phyloP scores from a whole-genome alignment of 352 stramenopile genomes.

The Globisporangium spiculum region DNA sequence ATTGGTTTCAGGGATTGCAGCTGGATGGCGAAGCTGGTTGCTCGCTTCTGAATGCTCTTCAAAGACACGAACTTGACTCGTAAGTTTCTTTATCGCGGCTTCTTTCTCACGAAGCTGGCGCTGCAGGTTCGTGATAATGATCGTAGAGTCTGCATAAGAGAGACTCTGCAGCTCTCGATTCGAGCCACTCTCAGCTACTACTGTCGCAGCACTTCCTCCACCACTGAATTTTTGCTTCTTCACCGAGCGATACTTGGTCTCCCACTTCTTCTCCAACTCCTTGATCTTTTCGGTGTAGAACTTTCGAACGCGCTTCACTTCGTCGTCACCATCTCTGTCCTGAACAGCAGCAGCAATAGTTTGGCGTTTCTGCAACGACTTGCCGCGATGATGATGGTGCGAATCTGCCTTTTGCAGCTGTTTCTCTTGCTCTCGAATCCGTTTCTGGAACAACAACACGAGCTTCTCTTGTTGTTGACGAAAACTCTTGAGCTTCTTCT shows the following conservation, averaged over 20 bases:
- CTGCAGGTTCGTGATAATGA: conserved; percentile 42
- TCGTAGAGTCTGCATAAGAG: conserved; percentile 33
- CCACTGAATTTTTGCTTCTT: conserved; percentile 44
- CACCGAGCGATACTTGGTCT: conserved; percentile 57
- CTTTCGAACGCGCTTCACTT: conserved; percentile 51
- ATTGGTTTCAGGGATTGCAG: neutral
- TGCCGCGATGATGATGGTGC: neutral
- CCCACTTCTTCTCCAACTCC: conserved; percentile 73
- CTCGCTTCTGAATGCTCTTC: neutral
- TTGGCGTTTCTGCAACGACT: conserved; percentile 11
- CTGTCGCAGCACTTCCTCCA: neutral
- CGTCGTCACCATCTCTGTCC: conserved; percentile 25
- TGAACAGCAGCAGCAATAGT: conserved; percentile 5
- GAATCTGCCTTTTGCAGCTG: conserved; percentile 20
- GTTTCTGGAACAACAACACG: conserved; percentile 65
- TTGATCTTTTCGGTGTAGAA: conserved; percentile 80
- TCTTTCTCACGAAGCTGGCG: conserved; percentile 22
- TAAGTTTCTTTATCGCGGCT: conserved; percentile 10
- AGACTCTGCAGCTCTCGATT: conserved; percentile 18
- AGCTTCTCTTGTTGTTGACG: conserved; percentile 81
- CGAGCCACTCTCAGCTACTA: neutral
- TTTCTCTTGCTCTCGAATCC: conserved; percentile 50
- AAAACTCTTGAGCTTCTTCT: conserved; percentile 64
- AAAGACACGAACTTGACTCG: neutral
- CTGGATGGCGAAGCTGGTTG: neutral